These are phyloP conservation scores for Kluyveromyces marxianus DNA, from an alignment of 1,139 yeast genomes.

Conservation along the genomic window DNA sequence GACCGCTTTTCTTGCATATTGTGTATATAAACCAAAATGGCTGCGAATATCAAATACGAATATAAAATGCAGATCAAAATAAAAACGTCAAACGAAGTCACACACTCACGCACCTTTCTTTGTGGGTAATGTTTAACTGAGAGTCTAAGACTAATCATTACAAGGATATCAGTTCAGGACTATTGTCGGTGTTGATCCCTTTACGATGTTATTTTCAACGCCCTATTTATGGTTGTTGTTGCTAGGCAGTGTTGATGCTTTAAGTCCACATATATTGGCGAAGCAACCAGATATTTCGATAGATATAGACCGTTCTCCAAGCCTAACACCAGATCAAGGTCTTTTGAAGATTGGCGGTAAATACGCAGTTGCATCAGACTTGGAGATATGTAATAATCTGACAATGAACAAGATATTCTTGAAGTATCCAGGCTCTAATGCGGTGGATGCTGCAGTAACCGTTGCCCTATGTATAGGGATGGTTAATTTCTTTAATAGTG, in stretches of 20 bases:
- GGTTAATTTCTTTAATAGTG: constrained; percentile 74
- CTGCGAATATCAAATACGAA: no score
- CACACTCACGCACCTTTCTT: no score
- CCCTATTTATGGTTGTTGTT: neutral
- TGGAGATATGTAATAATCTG: constrained; percentile 60
- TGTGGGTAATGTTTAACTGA: no score
- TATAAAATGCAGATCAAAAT: no score
- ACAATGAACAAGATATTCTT: constrained; percentile 50
- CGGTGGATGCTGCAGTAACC: constrained; percentile 91
- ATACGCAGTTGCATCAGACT: constrained; percentile 76
- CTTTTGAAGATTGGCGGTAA: constrained; percentile 34
- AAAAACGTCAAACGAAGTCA: no score
- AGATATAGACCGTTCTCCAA: constrained; percentile 27
- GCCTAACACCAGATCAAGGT: constrained; percentile 34
- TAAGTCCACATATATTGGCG: neutral
- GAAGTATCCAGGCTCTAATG: constrained; percentile 38
- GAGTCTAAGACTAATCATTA: no score
- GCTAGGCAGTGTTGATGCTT: neutral
- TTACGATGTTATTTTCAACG: no score
- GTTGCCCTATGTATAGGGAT: constrained; percentile 85
- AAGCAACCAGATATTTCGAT: constrained; percentile 28
- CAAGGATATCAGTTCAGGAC: no score
- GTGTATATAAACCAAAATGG: no score
- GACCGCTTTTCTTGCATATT: no score
- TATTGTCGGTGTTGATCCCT: no score